Evolutionary conservation across 2,329 filamentous ascomycete species (phyloP).

Genomic region (Alternaria burnsii): DNA sequence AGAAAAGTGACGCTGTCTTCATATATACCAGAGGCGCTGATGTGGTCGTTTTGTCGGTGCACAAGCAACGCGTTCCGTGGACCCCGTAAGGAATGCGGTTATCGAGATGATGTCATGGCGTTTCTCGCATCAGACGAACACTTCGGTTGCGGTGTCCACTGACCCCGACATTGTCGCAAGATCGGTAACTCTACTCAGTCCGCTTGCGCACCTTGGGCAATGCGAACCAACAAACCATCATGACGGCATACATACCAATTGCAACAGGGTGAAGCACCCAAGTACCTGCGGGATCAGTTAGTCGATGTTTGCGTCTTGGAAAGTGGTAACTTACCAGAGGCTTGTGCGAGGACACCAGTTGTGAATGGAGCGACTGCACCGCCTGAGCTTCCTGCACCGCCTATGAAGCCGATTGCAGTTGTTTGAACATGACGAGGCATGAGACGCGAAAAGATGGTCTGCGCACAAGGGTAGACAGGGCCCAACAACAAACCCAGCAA

Average conservation of each 20-base stretch:
- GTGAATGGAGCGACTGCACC: conserved; percentile 73
- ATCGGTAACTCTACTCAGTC: conserved; percentile 58
- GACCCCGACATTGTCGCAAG: neutral
- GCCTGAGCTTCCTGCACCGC: conserved; percentile 73
- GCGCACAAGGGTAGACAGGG: conserved; percentile 79
- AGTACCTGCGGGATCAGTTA: conserved; percentile 57
- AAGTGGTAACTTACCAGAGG: conserved; percentile 20
- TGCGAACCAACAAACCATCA: conserved; percentile 71
- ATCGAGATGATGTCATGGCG: conserved; percentile 19
- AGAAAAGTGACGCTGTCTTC: neutral
- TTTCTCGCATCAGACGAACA: neutral
- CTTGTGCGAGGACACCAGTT: conserved; percentile 70
- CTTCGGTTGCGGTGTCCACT: neutral
- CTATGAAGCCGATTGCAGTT: conserved; percentile 72
- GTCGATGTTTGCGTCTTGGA: neutral
- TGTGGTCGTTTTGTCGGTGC: neutral
- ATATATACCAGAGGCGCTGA: neutral
- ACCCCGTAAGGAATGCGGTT: neutral
- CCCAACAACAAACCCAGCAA: conserved; percentile 79
- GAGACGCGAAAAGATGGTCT: conserved; percentile 68
- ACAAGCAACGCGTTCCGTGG: conserved; percentile 10
- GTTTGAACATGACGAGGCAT: conserved; percentile 69
- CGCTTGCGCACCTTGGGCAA: conserved; percentile 68
- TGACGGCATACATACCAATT: conserved; percentile 69
- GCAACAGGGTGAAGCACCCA: conserved; percentile 73